Evolutionary conservation across 768 basidiomycete species (phyloP), one percentile per base, ranked within the genome.

Genomic region (Filobasidium floriforme): DNA sequence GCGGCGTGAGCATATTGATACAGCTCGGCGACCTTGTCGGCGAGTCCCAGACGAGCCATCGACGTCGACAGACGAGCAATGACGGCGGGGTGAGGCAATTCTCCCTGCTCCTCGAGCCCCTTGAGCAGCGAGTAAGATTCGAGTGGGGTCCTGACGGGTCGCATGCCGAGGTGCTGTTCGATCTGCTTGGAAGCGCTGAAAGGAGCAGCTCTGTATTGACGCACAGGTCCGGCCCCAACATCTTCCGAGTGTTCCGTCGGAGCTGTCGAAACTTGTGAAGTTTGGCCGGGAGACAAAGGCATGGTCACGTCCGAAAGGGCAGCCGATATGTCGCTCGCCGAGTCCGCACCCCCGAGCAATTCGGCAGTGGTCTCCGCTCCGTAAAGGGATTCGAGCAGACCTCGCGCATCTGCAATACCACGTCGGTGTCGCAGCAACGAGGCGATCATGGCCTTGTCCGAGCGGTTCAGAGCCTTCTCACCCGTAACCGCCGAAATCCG

Each of bases 391-490:
- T 64, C 41, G 24, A 41, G 19, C 52, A 64, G 9, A 15, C 22
- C 22, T 49, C 46, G 46, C 2, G 46, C 46, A 6, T 49, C 5
- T 22, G 4, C 46, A 12, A 22, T 49, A 4, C 46, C 46, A 18
- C 83, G 44, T 80, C 82, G 81, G 92, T 87, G 76, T 89, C 87
- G 82, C 41, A 92, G 85, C 87, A 90, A 89, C 71, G 83, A 81
- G 70, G 89, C 88, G 85, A 85, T 91, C 1, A 87, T 80, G 44
- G 80, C 74, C 54, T 87, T 78, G 28, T 51, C 46, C 9, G 60
- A 83, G 82, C 24, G 79, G 77, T 37, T 67, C 29, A 59, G 54
- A 44, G 57, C 70, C n/a, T 40, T 69, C 57, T 32, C 60, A n/a
- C 37, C 63, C 60, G 9, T 24, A 14, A n/a, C 41, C n/a, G 12